A percentile compares a stretch with the other conserved stretches of the same genome.
phyloP scores from a whole-genome alignment of 768 basidiomycete genomes.

The Suillus lakei region DNA sequence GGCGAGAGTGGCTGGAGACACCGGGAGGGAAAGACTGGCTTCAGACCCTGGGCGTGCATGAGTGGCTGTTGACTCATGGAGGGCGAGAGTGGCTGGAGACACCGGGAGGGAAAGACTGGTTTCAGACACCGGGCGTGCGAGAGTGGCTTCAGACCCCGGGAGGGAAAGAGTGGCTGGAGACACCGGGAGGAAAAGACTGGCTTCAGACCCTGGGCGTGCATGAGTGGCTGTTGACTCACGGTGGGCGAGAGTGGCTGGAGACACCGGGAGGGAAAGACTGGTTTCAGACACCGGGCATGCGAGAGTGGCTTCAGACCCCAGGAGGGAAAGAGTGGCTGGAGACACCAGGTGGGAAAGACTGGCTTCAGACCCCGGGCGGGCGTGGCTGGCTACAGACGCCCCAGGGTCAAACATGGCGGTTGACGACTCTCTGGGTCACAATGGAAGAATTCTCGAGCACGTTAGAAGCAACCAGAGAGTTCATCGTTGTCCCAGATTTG shows the following conservation, averaged over 20 bases:
- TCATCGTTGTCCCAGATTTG: background rate
- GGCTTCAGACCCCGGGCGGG: background rate
- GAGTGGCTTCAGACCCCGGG: background rate
- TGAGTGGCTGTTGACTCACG: too few relatives aligned
- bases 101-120: too few relatives aligned
- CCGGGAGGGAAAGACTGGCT: too few relatives aligned
- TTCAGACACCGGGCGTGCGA: too few relatives aligned
- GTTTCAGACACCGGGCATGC: background rate
- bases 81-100: too few relatives aligned
- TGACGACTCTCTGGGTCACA: background rate
- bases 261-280: too few relatives aligned
- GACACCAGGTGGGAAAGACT: background rate
- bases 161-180: background rate
- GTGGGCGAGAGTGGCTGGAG: too few relatives aligned
- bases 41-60: too few relatives aligned
- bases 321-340: background rate
- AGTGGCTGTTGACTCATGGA: too few relatives aligned
- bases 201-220: too few relatives aligned
- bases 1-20: too few relatives aligned
- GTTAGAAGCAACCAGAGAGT: background rate
- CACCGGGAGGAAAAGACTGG: background rate
- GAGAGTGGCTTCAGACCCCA: background rate
- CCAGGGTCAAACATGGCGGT: background rate
- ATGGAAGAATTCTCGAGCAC: background rate
- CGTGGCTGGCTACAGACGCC: background rate